Conservation (phyloP, 495 filamentous ascomycete genomes). For the Aspergillus homomorphus region DNA sequence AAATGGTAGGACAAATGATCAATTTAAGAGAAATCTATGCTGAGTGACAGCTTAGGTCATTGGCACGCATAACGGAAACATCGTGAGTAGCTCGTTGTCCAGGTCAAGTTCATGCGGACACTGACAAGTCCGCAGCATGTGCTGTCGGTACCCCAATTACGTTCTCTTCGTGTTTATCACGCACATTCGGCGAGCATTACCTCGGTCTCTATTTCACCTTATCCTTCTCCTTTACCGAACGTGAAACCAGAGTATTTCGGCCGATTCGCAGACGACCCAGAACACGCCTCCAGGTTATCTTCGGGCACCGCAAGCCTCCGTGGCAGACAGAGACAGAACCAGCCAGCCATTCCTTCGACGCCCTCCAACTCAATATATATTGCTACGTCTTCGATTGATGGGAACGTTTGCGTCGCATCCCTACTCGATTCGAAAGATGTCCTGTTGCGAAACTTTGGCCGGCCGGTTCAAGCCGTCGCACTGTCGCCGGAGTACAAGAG, state of each 20-base stretch:
- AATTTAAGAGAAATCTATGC: not conserved
- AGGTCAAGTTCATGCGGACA: constrained; percentile 3
- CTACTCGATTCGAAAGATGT: constrained; percentile 78
- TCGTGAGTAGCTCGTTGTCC: constrained; percentile 57
- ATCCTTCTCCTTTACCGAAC: constrained; percentile 67
- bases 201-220: constrained; percentile 85
- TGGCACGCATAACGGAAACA: constrained; percentile 95
- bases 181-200: constrained; percentile 91
- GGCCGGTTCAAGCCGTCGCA: constrained; percentile 85
- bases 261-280: constrained; percentile 48
- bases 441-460: constrained; percentile 84
- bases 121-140: constrained; percentile 64
- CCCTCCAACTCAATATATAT: constrained; percentile 88
- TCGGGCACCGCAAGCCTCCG: constrained; percentile 49
- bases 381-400: constrained; percentile 90
- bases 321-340: constrained; percentile 45
- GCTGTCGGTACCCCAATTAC: constrained; percentile 73
- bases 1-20: constrained; percentile 65
- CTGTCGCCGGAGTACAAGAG: constrained; percentile 89
- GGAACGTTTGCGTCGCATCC: constrained; percentile 86
- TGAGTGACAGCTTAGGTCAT: constrained; percentile 60
- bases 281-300: constrained; percentile 40
- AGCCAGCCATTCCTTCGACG: constrained; percentile 52
- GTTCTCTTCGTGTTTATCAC: constrained; percentile 77
- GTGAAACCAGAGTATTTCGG: constrained; percentile 50